Conservation (phyloP, 2,329 filamentous ascomycete species). For the Sporothrix inflata region DNA sequence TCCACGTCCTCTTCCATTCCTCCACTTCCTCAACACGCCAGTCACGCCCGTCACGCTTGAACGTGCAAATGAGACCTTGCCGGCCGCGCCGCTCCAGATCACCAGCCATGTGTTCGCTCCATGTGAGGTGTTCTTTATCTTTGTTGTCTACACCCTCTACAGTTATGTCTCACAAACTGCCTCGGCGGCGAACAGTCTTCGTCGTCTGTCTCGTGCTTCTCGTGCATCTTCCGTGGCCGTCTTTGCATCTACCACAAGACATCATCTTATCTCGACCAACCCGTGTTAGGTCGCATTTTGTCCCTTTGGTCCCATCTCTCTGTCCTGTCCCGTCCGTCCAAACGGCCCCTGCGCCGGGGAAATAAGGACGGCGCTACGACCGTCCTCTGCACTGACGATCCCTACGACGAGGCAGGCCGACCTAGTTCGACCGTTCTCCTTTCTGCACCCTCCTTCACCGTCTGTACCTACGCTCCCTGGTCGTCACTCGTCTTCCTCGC, state of each 20-base stretch:
- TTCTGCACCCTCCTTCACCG: neutral
- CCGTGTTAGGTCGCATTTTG: neutral
- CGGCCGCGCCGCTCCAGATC: neutral
- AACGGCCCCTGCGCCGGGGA: neutral
- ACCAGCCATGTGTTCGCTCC: neutral
- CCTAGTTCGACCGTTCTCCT: slow-evolving; percentile 3
- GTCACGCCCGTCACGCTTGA: neutral
- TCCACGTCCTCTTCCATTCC: neutral
- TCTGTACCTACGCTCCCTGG: neutral
- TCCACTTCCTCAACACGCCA: neutral
- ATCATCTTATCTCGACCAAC: neutral
- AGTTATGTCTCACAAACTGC: neutral
- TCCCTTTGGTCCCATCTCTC: neutral
- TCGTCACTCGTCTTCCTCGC: neutral
- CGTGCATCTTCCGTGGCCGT: neutral
- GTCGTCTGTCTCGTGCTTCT: neutral
- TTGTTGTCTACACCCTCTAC: too few relatives aligned
- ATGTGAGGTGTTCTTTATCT: neutral
- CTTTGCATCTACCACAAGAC: neutral
- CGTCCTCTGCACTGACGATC: neutral
- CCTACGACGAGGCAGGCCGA: neutral
- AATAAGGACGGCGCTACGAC: neutral
- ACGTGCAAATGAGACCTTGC: slow-evolving; percentile 17
- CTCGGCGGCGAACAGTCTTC: neutral
- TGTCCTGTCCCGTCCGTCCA: neutral